A percentile compares a stretch with the other conserved stretches of the same genome.
phyloP scores from a whole-genome alignment of 192 early-diverging fungal species.

The Backusella liffmaniae region DNA sequence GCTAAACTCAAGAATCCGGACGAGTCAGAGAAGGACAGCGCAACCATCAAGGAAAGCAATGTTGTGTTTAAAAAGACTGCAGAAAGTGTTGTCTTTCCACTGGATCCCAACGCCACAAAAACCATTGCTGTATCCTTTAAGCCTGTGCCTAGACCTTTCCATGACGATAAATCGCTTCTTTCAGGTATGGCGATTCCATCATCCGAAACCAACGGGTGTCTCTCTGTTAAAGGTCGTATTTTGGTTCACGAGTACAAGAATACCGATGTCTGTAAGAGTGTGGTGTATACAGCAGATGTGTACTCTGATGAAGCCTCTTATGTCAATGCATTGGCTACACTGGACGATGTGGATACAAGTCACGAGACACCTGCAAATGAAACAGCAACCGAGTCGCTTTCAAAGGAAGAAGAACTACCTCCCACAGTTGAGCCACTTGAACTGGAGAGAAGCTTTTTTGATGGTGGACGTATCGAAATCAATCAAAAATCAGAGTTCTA shows the following conservation, averaged over 20 bases:
- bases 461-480: slow-evolving; percentile 51
- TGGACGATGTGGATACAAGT: background rate
- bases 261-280: slow-evolving; percentile 69
- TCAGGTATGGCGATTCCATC: background rate
- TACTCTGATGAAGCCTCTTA: slow-evolving; percentile 42
- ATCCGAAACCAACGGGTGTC: background rate
- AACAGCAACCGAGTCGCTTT: background rate
- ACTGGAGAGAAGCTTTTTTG: slow-evolving; percentile 45
- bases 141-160: slow-evolving; percentile 36
- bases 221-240: slow-evolving; percentile 49
- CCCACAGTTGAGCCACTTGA: slow-evolving; percentile 27
- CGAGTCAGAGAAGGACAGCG: slow-evolving; percentile 13
- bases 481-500: slow-evolving; percentile 50
- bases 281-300: slow-evolving; percentile 59
- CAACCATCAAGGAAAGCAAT: slow-evolving; percentile 1
- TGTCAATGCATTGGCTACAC: slow-evolving; percentile 15
- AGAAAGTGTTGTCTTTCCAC: slow-evolving; percentile 62
- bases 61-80: slow-evolving; percentile 51
- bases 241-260: slow-evolving; percentile 85
- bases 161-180: slow-evolving; percentile 14
- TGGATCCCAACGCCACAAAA: slow-evolving; percentile 67
- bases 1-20: slow-evolving; percentile 47
- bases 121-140: slow-evolving; percentile 64
- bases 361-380: background rate
- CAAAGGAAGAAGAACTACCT: background rate